Evolutionary conservation across 1,284 basidiomycete species (phyloP), one percentile per base, ranked within the genome.

Genomic region (Abortiporus biennis): DNA sequence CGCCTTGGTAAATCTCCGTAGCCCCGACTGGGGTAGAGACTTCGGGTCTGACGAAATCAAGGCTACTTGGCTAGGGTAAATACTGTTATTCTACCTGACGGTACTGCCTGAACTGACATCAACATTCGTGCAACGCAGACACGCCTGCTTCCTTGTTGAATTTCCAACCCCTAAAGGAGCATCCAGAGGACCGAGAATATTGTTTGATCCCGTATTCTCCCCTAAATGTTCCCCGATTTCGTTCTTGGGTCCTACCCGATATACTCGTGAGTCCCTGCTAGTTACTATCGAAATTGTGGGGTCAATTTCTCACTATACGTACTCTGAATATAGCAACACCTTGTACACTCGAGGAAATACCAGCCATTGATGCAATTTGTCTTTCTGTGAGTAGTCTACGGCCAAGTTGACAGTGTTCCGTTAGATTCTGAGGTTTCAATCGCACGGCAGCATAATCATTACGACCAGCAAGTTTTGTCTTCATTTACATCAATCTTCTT

Each of bases 191-290:
- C 62, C 77, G 3, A 66, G 80, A 15, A 67, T 87, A n/a, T 61
- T 88, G 11, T 82, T 83, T 49, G 85, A 88, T 54, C 85, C 85
- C 8, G 82, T 83, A 2, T 79, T 83, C 50, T 78, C 73, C 23
- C 64, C 78, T 43, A 64, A 80, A 6, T 85, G 81, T 56, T 77
- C 74, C 27, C 80, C 80, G 0, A 63, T 58, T 19, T 72, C 74
- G 43, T 67, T 54, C 48, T 44, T 74, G 0, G 82, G 80, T 1
- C 80, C 78, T 3, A 74, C 71, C 42, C 63, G 84, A 17, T 76
- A 67, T 48, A 81, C 75, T 2, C 65, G 77, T 78, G 40, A 36
- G 64, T 12, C 13, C 12, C 27, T 9, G 27, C 8, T 9, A 29
- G 9, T 8, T 29, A 19, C n/a, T 8, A 20, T 29, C n/a, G n/a